Evolutionary conservation across 257 asterid genomes (phyloP), one percentile per base, ranked within the genome.

Genomic region (Nicotiana paniculata): DNA sequence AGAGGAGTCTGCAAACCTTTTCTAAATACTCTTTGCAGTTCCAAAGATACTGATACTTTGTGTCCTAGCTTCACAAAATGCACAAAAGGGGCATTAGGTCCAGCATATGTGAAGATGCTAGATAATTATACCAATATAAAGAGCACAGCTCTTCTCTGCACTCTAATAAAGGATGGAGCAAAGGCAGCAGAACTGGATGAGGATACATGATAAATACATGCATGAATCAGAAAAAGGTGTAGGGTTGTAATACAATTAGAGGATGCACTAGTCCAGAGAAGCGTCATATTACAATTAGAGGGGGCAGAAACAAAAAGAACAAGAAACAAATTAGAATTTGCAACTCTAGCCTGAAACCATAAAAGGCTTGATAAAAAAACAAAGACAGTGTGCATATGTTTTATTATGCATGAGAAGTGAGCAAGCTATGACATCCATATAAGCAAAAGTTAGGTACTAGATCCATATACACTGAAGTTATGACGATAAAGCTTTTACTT

Each of bases 21-120:
- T 86, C 86, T 53, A 92, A 84, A 83, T 92, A 93, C 67, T 90
- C 93, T 87, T 87, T 96, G 95, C 99, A 93, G 95, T 93, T 96
- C 99, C 99, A 96, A 54, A 96, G 94, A 85, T 93, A 96, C 83
- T 87, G 93, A 88, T 96, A 96, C 87, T 94, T 96, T 2, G 87
- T 89, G 91, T 96, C 99, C 98, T 96, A 90, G 90, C 92, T 87
- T 93, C 91, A 88, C 88, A 88, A 89, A 88, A 89, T 68, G 35
- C 82, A 77, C 86, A 82, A 81, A 78, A 83, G 65, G 85, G 80
- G 83, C 81, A 92, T 93, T 87, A 91, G 91, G 64, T 77, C 46
- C 68, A 77, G 83, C 79, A 77, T 78, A 78, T 76, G 33, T 85
- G 81, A 62, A 81, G 74, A 67, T 75, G 37, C 17, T 79, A 62